These are phyloP conservation scores for Bipolaris zeicola DNA, from an alignment of 2,329 filamentous ascomycete species.

Conservation along the genomic window DNA sequence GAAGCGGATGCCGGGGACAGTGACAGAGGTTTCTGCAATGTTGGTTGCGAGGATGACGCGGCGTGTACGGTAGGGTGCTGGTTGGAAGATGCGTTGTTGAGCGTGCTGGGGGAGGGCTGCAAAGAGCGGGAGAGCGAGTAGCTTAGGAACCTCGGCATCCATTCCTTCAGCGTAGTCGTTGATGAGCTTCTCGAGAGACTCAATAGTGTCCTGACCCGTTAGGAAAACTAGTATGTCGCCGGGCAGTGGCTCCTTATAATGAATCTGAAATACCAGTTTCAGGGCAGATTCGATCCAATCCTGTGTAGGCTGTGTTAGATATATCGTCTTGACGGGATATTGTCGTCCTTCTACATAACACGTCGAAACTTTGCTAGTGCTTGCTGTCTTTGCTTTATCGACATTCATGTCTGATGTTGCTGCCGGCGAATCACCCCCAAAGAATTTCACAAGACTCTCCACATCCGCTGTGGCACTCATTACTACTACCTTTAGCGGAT, in stretches of 20 bases:
- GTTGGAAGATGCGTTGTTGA: conserved; percentile 84
- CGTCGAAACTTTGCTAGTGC: conserved; percentile 44
- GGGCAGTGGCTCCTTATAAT: conserved; percentile 85
- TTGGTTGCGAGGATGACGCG: conserved; percentile 95
- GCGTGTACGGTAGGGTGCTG: conserved; percentile 73
- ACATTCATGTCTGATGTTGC: conserved; percentile 17
- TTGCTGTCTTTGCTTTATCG: conserved; percentile 3
- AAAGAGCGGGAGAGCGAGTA: conserved; percentile 79
- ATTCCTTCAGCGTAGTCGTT: conserved; percentile 78
- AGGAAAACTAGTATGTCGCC: conserved; percentile 94
- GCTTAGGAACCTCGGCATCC: conserved; percentile 72
- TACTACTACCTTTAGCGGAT: conserved; percentile 81
- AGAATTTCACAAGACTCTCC: conserved; percentile 77
- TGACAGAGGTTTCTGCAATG: conserved; percentile 98
- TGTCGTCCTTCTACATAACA: conserved; percentile 84
- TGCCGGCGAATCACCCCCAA: conserved; percentile 52
- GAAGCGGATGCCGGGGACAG: conserved; percentile 87
- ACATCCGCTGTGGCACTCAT: conserved; percentile 98
- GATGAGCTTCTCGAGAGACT: conserved; percentile 77
- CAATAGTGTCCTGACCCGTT: conserved; percentile 91
- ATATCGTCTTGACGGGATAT: conserved; percentile 78
- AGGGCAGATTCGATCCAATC: conserved; percentile 84
- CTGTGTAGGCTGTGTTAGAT: conserved; percentile 73
- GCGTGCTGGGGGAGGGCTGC: conserved; percentile 86
- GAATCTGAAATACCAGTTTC: conserved; percentile 83